Evolutionary conservation across 306 rosid genomes (phyloP).

Genomic region (Glycine soja): DNA sequence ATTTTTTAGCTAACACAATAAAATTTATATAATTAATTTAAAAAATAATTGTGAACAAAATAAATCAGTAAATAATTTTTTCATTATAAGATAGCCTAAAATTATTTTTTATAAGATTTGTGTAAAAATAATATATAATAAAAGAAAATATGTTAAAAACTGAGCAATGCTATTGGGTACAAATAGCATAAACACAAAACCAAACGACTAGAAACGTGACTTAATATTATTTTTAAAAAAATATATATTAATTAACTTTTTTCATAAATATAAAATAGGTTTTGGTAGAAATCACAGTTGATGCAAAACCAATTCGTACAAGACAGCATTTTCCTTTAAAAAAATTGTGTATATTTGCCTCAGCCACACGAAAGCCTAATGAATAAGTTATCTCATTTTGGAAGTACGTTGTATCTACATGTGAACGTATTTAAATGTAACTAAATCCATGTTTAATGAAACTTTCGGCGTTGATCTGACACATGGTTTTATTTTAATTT

Average conservation of each 20-base stretch:
- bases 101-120: no score
- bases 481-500: not conserved
- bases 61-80: no score
- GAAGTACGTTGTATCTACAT: not conserved
- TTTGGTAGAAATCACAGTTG: not conserved
- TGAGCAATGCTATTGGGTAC: no score
- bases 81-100: not conserved
- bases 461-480: constrained; percentile 3
- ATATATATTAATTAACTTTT: no score
- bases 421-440: not conserved
- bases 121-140: no score
- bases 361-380: not conserved
- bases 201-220: no score
- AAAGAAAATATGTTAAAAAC: no score
- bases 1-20: not conserved
- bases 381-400: not conserved
- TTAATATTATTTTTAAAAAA: no score
- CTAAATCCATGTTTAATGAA: not conserved
- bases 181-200: no score
- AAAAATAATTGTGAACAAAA: no score
- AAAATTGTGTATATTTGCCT: not conserved
- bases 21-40: not conserved
- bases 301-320: no score
- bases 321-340: not conserved
- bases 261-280: not conserved